Evolutionary conservation across 805 yeast genomes (phyloP).

Genomic region (Teunomyces tritomae): DNA sequence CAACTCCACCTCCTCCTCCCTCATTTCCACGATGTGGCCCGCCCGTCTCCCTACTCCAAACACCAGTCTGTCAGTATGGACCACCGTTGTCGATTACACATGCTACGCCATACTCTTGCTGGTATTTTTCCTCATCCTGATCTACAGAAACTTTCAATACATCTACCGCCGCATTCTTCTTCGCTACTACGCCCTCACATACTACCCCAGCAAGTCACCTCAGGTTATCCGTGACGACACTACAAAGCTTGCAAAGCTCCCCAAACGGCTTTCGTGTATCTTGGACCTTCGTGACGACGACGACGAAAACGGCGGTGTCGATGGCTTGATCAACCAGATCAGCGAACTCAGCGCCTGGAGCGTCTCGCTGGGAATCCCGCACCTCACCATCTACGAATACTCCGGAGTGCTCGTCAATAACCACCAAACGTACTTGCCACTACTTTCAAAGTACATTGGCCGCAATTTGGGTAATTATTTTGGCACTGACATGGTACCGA

Average conservation of each 20-base stretch:
- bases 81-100: neutral
- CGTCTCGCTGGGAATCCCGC: conserved; percentile 78
- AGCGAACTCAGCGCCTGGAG: conserved; percentile 86
- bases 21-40: neutral
- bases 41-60: neutral
- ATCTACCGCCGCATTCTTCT: conserved; percentile 52
- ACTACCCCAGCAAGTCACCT: conserved; percentile 72
- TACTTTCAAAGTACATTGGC: conserved; percentile 54
- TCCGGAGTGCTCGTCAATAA: conserved; percentile 62
- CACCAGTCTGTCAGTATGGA: neutral
- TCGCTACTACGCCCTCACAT: conserved; percentile 56
- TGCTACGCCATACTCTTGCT: conserved; percentile 47
- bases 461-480: conserved; percentile 67
- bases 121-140: conserved; percentile 55
- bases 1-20: neutral
- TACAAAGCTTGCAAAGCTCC: conserved; percentile 67
- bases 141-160: conserved; percentile 52
- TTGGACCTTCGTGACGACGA: conserved; percentile 69
- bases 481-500: conserved; percentile 68
- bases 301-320: conserved; percentile 86
- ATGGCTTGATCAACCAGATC: conserved; percentile 73
- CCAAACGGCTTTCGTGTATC: conserved; percentile 73
- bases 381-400: conserved; percentile 73
- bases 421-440: conserved; percentile 32
- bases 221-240: conserved; percentile 85